A percentile compares a stretch with the other conserved stretches of the same genome.
Conservation (phyloP, 2,329 filamentous ascomycete genomes). For the Leptographium radiaticola region DNA sequence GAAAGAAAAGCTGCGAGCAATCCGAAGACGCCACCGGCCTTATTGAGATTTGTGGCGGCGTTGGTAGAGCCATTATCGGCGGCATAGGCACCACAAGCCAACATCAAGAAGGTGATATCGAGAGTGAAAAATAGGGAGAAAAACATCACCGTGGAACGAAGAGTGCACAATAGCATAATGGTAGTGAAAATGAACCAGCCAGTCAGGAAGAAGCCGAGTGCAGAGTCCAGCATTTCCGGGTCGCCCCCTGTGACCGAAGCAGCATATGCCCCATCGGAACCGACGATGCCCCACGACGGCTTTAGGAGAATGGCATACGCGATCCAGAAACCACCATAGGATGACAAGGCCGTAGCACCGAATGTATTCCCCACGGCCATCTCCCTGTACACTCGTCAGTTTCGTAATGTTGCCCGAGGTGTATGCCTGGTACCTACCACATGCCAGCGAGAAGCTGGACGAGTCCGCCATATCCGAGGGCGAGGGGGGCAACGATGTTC, state of each 20-base stretch:
- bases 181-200: conserved; percentile 82
- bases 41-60: conserved; percentile 39
- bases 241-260: conserved; percentile 16
- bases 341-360: conserved; percentile 67
- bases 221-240: conserved; percentile 37
- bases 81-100: conserved; percentile 50
- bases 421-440: conserved; percentile 43
- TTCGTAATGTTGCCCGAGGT: too few species aligned
- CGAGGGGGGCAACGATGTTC: conserved; percentile 55
- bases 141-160: conserved; percentile 67
- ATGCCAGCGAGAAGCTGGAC: conserved; percentile 73
- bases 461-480: conserved; percentile 64
- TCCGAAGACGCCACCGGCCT: conserved; percentile 69
- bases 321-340: conserved; percentile 78
- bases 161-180: conserved; percentile 58
- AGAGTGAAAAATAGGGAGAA: conserved; percentile 66
- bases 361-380: conserved; percentile 83
- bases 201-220: conserved; percentile 61
- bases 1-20: conserved; percentile 67
- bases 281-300: conserved; percentile 48
- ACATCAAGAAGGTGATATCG: conserved; percentile 61
- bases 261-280: conserved; percentile 30
- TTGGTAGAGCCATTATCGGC: conserved; percentile 34
- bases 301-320: conserved; percentile 60
- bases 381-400: conserved; percentile 40